Evolutionary conservation across 306 rosid species (phyloP).

Genomic region (Fagus sylvatica): DNA sequence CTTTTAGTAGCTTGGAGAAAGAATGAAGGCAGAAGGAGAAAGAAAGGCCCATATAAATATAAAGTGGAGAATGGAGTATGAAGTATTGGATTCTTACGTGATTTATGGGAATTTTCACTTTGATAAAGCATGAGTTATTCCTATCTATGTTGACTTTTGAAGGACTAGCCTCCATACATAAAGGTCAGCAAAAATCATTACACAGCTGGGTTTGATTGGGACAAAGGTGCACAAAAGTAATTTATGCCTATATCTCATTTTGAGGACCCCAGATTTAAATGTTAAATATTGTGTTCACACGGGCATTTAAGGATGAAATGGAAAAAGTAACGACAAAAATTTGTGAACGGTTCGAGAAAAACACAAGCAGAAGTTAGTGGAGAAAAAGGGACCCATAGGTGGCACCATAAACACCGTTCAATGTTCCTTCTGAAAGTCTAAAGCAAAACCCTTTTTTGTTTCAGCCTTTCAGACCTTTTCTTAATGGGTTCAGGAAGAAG

Average conservation of each 20-base stretch:
- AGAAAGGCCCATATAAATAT: neutral
- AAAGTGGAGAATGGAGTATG: neutral
- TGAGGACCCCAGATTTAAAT: slow-evolving; percentile 10
- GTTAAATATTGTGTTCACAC: neutral
- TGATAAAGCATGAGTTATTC: slow-evolving; percentile 36
- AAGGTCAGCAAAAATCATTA: slow-evolving; percentile 42
- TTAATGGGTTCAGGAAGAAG: neutral
- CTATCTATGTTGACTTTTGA: slow-evolving; percentile 18
- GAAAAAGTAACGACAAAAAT: neutral
- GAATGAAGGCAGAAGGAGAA: neutral
- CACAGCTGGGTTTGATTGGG: slow-evolving; percentile 10
- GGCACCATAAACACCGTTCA: slow-evolving; percentile 13
- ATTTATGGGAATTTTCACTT: slow-evolving; percentile 31
- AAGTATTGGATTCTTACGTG: slow-evolving; percentile 54
- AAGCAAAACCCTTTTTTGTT: neutral
- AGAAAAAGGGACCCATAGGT: neutral
- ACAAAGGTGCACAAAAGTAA: neutral
- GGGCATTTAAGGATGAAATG: neutral
- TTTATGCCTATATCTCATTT: neutral
- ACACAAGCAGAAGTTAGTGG: neutral
- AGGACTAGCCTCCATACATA: slow-evolving; percentile 37
- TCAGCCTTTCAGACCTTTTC: neutral
- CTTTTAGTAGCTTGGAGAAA: neutral
- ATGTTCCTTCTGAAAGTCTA: neutral
- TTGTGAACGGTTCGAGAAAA: neutral